Conservation (phyloP, 2,329 filamentous ascomycete genomes). For the Aspergillus quadrilineatus region DNA sequence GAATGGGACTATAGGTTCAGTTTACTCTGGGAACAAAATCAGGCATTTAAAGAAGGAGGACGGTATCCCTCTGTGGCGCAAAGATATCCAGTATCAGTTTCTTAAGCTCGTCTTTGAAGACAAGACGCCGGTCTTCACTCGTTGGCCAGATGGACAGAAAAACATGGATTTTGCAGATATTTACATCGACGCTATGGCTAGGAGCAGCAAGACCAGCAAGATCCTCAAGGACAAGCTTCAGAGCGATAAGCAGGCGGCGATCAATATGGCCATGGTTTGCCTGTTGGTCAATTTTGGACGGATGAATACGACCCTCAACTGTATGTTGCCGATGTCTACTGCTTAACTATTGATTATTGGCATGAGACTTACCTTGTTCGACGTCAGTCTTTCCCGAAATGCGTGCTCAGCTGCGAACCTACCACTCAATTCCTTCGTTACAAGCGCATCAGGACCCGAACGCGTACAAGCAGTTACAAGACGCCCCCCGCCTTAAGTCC, state of each 20-base stretch:
- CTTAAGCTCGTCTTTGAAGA: constrained; percentile 63
- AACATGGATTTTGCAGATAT: constrained; percentile 82
- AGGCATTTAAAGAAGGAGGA: constrained; percentile 67
- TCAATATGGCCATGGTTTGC: constrained; percentile 99
- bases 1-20: constrained; percentile 64
- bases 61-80: constrained; percentile 65
- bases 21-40: constrained; percentile 68
- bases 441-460: constrained; percentile 94
- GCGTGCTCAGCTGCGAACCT: constrained; percentile 94
- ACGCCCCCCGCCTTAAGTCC: constrained; percentile 91
- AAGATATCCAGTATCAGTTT: constrained; percentile 67
- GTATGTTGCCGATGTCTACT: constrained; percentile 52
- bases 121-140: constrained; percentile 73
- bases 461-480: constrained; percentile 96
- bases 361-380: constrained; percentile 7
- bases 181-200: constrained; percentile 97
- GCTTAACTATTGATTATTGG: not conserved
- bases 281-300: constrained; percentile 93
- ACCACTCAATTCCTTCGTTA: constrained; percentile 94
- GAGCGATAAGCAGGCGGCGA: constrained; percentile 84
- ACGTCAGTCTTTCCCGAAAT: constrained; percentile 92
- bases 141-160: constrained; percentile 78
- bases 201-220: constrained; percentile 98
- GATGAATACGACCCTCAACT: constrained; percentile 99
- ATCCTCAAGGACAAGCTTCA: constrained; percentile 95